Percentiles rank a stretch among this genome's conserved stretches.
phyloP scores from a whole-genome alignment of 2,329 filamentous ascomycete genomes.

The Geoglossum cookeanum region DNA sequence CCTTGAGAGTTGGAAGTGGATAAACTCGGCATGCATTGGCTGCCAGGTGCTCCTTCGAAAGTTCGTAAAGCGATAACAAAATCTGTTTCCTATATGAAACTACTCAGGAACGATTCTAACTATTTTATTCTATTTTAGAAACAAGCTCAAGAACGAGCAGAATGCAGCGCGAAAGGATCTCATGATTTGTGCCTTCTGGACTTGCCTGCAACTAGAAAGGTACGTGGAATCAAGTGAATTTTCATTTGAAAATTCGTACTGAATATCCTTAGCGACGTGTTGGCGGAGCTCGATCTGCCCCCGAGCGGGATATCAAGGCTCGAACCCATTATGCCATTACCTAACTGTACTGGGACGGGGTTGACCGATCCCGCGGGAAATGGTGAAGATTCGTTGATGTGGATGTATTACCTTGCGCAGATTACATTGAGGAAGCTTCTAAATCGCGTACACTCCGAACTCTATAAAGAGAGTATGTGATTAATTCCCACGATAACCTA shows the following conservation, averaged over 20 bases:
- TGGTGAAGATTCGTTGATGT: constrained; percentile 21
- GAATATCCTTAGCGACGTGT: constrained; percentile 46
- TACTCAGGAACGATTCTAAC: not conserved
- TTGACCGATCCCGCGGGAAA: constrained; percentile 9
- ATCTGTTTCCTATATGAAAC: no score
- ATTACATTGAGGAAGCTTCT: constrained; percentile 38
- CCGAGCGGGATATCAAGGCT: constrained; percentile 39
- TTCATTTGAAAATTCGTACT: constrained; percentile 4
- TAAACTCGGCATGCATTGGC: constrained; percentile 38
- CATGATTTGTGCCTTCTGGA: constrained; percentile 70
- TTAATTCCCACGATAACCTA: not conserved
- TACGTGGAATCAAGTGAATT: constrained; percentile 19
- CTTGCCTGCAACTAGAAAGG: constrained; percentile 83
- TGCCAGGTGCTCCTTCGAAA: constrained; percentile 58
- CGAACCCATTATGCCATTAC: constrained; percentile 27
- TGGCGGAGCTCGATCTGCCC: constrained; percentile 61
- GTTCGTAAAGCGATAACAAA: constrained; percentile 26
- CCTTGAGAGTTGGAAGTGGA: constrained; percentile 64
- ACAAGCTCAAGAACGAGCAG: constrained; percentile 14
- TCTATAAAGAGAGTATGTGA: constrained; percentile 26
- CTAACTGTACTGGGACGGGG: constrained; percentile 17
- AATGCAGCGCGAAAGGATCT: constrained; percentile 37
- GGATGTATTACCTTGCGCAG: constrained; percentile 41
- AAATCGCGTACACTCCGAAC: constrained; percentile 33
- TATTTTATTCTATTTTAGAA: constrained; percentile 8